These are phyloP conservation scores for Phytophthora pisi DNA, from an alignment of 352 stramenopile species.

Conservation along the genomic window DNA sequence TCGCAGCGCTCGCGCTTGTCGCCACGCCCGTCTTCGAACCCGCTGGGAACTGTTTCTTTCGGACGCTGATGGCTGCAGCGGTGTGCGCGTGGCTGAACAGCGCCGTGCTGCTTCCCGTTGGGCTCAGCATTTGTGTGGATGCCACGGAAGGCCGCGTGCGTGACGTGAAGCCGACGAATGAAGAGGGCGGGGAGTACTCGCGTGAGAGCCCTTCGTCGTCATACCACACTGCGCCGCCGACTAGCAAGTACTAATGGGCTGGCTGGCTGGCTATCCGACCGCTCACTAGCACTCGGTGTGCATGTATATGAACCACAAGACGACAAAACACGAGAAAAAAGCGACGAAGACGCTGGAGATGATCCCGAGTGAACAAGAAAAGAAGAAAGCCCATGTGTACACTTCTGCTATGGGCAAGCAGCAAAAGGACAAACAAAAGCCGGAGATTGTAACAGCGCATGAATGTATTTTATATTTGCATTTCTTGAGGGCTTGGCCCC, in stretches of 20 bases:
- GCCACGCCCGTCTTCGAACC: constrained; percentile 46
- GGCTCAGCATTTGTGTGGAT: constrained; percentile 53
- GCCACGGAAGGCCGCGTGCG: constrained; percentile 42
- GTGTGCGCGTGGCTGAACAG: constrained; percentile 43
- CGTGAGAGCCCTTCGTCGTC: constrained; percentile 39
- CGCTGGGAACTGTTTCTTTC: constrained; percentile 50
- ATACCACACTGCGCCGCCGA: constrained; percentile 29
- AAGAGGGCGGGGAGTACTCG: constrained; percentile 43
- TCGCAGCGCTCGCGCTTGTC: constrained; percentile 43
- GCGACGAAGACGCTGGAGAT: constrained; percentile 8
- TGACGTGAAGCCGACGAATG: constrained; percentile 44
- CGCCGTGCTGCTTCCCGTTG: constrained; percentile 46
- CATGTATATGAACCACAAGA: constrained; percentile 3
- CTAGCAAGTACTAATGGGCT: constrained; percentile 27
- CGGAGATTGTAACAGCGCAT: constrained; percentile 28
- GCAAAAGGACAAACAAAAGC: constrained; percentile 5
- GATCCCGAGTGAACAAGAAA: constrained; percentile 22
- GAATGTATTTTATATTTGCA: constrained; percentile 50
- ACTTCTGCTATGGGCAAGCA: constrained; percentile 22
- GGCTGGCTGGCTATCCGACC: not conserved
- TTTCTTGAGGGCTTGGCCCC: constrained; percentile 23
- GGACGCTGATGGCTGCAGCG: constrained; percentile 45
- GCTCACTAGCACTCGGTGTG: not conserved
- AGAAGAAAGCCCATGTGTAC: constrained; percentile 15
- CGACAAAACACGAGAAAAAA: constrained; percentile 3